Evolutionary conservation across 2,329 filamentous ascomycete species (phyloP), one percentile per base, ranked within the genome.

Genomic region (Fusarium camptoceras): DNA sequence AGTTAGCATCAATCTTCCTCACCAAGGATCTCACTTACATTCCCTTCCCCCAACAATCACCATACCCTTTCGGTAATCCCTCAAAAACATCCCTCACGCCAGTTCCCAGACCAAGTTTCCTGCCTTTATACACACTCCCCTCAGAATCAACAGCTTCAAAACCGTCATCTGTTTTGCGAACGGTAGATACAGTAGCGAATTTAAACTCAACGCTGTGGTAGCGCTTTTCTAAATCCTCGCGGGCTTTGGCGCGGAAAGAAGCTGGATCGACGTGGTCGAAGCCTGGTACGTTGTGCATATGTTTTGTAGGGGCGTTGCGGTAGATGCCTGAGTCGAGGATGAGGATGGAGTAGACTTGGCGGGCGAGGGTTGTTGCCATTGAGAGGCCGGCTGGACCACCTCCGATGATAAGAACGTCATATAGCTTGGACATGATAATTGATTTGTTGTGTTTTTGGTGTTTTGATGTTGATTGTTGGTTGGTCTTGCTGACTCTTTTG

Each of bases 51-150:
- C 87, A 91, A 57, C 84, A 85, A 42, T 88, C 84, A 0, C 68
- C 79, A 64, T 87, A 90, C 0, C 88, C 88, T 4, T 80, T 73
- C 4, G 89, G 84, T 16, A 84, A 71, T 4, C 73, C 79, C 0
- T 84, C 85, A 31, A 85, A 73, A 0, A 86, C 68, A 66, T 91
- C 88, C 25, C 73, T 76, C 1, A 86, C 80, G 0, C 89, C 88
- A 0, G 79, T 87, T 0, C 86, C 88, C 0, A 91, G 76, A 1
- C 88, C 83, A 3, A 91, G 55, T 63, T 87, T 89, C 48, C 80
- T 80, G 0, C 87, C 87, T 12, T 76, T 68, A 70, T 83, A 89
- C 1, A 70, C 73, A 4, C 76, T 71, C 0, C 85, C 86, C 0
- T 77, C 37, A 2, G 74, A 78, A 62, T 88, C 87, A 0, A 76